Base-by-base conservation (phyloP, 2,329 filamentous ascomycete genomes). In the Karstenula rhodostoma region DNA sequence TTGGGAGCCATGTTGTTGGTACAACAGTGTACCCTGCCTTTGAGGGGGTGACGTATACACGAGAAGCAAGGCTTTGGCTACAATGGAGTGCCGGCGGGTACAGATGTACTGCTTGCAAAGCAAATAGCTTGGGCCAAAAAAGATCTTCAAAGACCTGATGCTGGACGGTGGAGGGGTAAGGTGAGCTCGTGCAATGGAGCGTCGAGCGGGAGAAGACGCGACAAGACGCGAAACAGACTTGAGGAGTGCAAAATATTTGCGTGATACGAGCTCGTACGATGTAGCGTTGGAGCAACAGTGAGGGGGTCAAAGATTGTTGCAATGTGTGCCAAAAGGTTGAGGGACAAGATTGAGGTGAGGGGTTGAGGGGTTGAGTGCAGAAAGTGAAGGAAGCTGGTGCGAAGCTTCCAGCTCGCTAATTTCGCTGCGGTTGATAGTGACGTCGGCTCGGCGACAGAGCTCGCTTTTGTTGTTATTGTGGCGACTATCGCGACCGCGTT, bases 401-500 rank as follows among this genome's bases (percentile, higher is more conserved):
- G 40, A 43, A 32, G 13, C 40, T 54, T 44, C n/a, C 4, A 19
- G 13, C 23, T 22, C 17, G 37, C 37, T 22, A 33, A 44, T 12
- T 54, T 44, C 22, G 51, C 43, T 54, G 51, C 44, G 44, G 43
- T 32, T 40, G n/a, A 9, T 48, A 13, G 23, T 32, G 51, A 54
- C 23, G 51, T 54, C 51, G 51, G 22, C 19, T 27, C 13, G 32
- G 32, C 48, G 9, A n/a, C 10, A 17, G 25, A 27, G 12, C 25
- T 23, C 29, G 52, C 22, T 54, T 22, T 29, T 54, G 51, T 54
- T 43, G 51, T 40, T 54, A 32, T 53, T 29, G 13, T 43, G 35
- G 29, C 27, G 52, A 44, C 43, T 23, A n/a, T 37, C 29, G 44
- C 54, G 54, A 57, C 15, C 44, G 10, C 54, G 35, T 40, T 57